Evolutionary conservation across 169 alveolate genomes (phyloP), one percentile per base, ranked within the genome.

Genomic region (Plasmodium berghei): DNA sequence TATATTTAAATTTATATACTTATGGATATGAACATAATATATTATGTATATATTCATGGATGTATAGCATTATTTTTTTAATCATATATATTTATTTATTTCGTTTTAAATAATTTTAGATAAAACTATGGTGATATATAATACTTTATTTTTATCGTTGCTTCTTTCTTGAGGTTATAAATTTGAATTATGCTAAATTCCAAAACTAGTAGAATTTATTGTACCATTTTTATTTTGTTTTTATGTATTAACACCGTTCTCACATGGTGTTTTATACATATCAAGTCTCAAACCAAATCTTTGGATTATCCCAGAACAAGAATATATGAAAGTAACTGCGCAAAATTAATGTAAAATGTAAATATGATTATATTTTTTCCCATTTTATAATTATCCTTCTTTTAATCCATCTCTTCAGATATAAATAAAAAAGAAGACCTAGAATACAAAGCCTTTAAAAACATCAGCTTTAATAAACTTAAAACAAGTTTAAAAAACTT

Each of bases 381-480:
- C 16, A 26, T 24, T 46, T 46, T 46, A 40, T 46, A 34, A 34
- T 1, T 28, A 40, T 45, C 66, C 16, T n/a, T 71, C 16, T 24
- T 12, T 18, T 16, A 16, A 22, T 28, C 28, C 9, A 70, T 55
- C 87, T 24, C 56, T 73, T 12, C 46, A 73, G 87, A 73, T 28
- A 73, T 42, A 26, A 83, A 83, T 55, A 83, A 83, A 28, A 83
- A 66, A 48, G 90, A 83, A 45, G 73, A 83, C 22, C 56, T 83
- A 16, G 90, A 83, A 83, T 83, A 67, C 42, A 83, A 83, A 61
- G 73, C 66, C 20, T 83, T 67, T 61, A 83, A 83, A 66, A 83
- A 83, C 49, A 66, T 83, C 24, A 83, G 90, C 49, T 83, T 83
- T 67, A 83, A 83, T 48, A 83, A 83, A 72, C 62, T 83, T 22